Evolutionary conservation across 78 protist species (phyloP), one percentile per base, ranked within the genome.

Genomic region (Salpingoeca rosetta): DNA sequence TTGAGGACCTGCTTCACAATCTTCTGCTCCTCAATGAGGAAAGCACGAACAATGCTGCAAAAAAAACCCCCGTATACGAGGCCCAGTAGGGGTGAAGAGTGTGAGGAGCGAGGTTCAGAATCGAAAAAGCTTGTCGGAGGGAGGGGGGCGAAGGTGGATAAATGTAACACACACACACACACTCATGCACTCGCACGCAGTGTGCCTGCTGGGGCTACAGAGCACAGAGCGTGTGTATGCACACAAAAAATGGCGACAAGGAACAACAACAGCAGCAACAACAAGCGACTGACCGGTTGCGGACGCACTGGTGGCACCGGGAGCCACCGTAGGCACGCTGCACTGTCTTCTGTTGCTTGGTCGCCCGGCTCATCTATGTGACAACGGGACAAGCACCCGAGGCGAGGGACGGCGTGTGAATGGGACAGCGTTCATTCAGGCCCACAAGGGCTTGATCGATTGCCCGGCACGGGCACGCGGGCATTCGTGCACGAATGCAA

Each of bases 1-100:
- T n/a, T n/a, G n/a, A n/a, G n/a, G n/a, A 94, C 94, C 41, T 85
- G 84, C 96, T 97, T 97, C 85, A 96, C 99, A 86, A 95, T 88
- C 94, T 92, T 94, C 92, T 94, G 97, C 91, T 97, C 99, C 93
- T 97, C 99, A 12, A 97, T 81, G 82, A 97, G 93, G 97, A 97
- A 97, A 27, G 99, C 99, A 74, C 99, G 95, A 73, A 94, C 87
- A 88, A 96, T 88, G 83, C 97, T 88, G 2, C 22, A 7, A 42
- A 0, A 24, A 31, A 35, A 0, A 31, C 40, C 1, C 36, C 72
- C 11, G 72, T n/a, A n/a, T n/a, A n/a, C n/a, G n/a, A n/a, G n/a
- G n/a, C n/a, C n/a, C n/a, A n/a, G n/a, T n/a, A n/a, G n/a, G n/a
- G n/a, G n/a, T n/a, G 65, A 51, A 17, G 65, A 51, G 31, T 17